Evolutionary conservation across 495 filamentous ascomycete genomes (phyloP).

Genomic region (Cryomyces minteri): DNA sequence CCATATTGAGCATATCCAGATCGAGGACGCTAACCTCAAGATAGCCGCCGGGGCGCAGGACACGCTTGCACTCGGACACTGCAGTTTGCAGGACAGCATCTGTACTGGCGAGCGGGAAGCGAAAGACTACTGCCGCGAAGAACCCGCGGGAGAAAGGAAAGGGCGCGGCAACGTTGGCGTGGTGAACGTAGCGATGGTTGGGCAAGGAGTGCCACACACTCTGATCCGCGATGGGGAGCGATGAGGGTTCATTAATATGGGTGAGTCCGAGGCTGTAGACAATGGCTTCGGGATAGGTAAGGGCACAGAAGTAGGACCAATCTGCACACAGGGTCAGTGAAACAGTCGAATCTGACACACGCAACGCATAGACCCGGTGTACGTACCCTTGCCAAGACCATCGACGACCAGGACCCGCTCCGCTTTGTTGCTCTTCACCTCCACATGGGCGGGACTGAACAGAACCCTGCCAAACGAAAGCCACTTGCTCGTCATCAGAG

Average conservation of each 20-base stretch:
- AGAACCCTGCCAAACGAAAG: conserved; percentile 88
- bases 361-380: too few relatives aligned
- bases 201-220: conserved; percentile 40
- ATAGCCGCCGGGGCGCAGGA: conserved; percentile 77
- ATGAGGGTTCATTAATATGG: conserved; percentile 16
- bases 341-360: neutral
- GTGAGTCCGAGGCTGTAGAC: conserved; percentile 67
- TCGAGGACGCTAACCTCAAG: conserved; percentile 33
- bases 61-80: conserved; percentile 74
- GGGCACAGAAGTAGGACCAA: conserved; percentile 93
- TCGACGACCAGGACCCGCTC: conserved; percentile 68
- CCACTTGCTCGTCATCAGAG: conserved; percentile 67
- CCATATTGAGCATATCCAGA: conserved; percentile 24
- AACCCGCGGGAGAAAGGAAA: conserved; percentile 80
- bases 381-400: conserved; percentile 47
- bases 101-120: conserved; percentile 63
- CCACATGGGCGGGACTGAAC: conserved; percentile 79
- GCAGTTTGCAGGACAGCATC: conserved; percentile 61
- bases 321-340: conserved; percentile 24
- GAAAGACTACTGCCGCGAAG: conserved; percentile 72
- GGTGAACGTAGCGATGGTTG: conserved; percentile 76
- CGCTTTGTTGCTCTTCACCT: conserved; percentile 30
- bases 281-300: conserved; percentile 71
- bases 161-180: conserved; percentile 40
- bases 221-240: conserved; percentile 15